Base-by-base conservation (phyloP, 129 eudicot species). In the Apium graveolens region DNA sequence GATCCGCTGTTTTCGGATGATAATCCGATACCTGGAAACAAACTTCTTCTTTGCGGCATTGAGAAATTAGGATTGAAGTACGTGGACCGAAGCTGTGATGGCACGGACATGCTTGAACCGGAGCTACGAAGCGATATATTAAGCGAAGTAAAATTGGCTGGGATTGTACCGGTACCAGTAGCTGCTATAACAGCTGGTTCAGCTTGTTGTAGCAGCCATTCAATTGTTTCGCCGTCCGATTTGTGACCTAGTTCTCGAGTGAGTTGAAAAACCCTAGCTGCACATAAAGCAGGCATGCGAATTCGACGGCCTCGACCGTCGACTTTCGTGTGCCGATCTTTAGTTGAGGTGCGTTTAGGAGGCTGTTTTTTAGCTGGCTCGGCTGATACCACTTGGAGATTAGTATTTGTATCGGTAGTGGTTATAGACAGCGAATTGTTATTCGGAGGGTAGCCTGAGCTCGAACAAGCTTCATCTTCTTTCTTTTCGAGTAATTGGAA, bases 251-350 rank as follows among this genome's bases (percentile, higher is more conserved):
- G 90, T 45, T 94, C 98, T 2, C 97, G 90, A 3, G 98, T 94
- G 21, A 94, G 93, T 62, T 95, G 99, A 84, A 95, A 95, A 77
- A 95, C 99, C 88, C 99, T 87, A 38, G 99, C 99, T 2, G 99
- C 99, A 65, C 99, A 95, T 26, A 95, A 85, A 3, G 99, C 99
- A 2, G 99, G 99, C 99, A 95, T 95, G 70, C 99, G 97, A 85
- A 95, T 95, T 44, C 99, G 92, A 53, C 99, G 86, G 60, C 99
- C 99, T 3, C 99, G 89, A 45, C 99, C 99, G 79, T 95, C 99
- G 27, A 95, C 99, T 45, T 95, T 95, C 0, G 99, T 95, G 81
- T 95, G 99, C 1, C 99, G 85, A 74, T 95, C 99, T 78, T 95
- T 95, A 1, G 99, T 95, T 4, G 99, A 95, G 5, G 97, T 90